phyloP scores from a whole-genome alignment of 2,329 filamentous ascomycete genomes.

The Colletotrichum tamarilloi region DNA sequence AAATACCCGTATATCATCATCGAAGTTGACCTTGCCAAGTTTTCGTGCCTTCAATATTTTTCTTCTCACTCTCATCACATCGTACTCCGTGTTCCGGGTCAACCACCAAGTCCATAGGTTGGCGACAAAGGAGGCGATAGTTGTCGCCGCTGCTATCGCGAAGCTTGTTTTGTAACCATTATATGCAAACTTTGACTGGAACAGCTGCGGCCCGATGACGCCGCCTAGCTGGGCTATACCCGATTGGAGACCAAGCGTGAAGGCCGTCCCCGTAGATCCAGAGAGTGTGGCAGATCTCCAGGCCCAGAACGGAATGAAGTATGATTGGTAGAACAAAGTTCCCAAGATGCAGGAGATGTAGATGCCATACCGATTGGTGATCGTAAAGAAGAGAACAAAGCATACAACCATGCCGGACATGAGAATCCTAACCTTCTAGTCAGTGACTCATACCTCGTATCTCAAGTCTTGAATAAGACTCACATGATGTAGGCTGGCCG shows the following conservation, averaged over 20 bases:
- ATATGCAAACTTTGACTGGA: constrained; percentile 53
- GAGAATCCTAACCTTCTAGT: constrained; percentile 41
- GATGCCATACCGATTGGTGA: constrained; percentile 49
- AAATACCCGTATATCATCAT: constrained; percentile 19
- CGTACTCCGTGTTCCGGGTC: constrained; percentile 40
- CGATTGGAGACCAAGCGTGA: constrained; percentile 55
- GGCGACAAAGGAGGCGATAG: constrained; percentile 39
- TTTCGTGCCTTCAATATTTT: constrained; percentile 34
- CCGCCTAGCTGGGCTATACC: constrained; percentile 56
- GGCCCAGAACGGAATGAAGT: constrained; percentile 59
- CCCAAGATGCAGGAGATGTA: constrained; percentile 58
- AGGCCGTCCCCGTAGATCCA: constrained; percentile 56
- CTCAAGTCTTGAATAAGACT: background rate
- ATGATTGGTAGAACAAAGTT: constrained; percentile 53
- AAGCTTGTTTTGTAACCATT: constrained; percentile 44
- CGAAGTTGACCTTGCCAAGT: constrained; percentile 30
- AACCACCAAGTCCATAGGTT: constrained; percentile 42
- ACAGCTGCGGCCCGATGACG: constrained; percentile 57
- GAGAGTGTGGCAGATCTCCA: constrained; percentile 54
- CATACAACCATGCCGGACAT: constrained; percentile 53
- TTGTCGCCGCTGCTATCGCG: constrained; percentile 39
- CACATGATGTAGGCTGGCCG: constrained; percentile 52
- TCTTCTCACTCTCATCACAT: constrained; percentile 39
- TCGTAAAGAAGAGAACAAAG: constrained; percentile 55
- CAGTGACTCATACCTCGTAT: background rate